Conservation (phyloP, 2,329 filamentous ascomycete species). For the Neoascochyta sp. region DNA sequence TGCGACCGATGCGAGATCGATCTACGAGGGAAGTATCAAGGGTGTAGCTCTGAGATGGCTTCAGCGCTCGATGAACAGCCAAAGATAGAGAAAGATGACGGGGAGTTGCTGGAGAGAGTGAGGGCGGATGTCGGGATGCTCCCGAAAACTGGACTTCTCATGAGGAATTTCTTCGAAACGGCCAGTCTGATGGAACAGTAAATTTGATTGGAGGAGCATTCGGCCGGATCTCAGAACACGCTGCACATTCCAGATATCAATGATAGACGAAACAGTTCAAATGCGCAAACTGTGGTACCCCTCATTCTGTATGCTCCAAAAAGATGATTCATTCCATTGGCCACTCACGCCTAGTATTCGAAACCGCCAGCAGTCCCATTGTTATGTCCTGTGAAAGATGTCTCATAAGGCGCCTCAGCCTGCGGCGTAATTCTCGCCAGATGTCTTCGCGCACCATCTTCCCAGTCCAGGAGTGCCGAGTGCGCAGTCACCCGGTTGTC, state of each 20-base stretch:
- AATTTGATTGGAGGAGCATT: too few relatives aligned
- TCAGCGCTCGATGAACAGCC: conserved; percentile 11
- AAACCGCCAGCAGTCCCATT: conserved; percentile 11
- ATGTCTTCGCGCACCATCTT: conserved; percentile 72
- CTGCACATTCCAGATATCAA: too few relatives aligned
- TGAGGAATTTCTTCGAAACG: too few relatives aligned
- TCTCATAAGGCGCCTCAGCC: conserved; percentile 74
- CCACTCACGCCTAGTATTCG: conserved; percentile 13
- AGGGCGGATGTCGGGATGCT: conserved; percentile 31
- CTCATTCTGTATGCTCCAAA: too few relatives aligned
- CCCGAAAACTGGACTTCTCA: conserved; percentile 15
- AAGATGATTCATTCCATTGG: too few relatives aligned
- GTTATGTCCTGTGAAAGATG: conserved; percentile 38
- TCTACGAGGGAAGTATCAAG: conserved; percentile 6
- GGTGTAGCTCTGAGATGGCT: conserved; percentile 11
- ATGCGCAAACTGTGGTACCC: too few relatives aligned
- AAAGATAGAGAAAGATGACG: conserved; percentile 16
- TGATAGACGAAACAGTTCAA: too few relatives aligned
- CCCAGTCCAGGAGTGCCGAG: conserved; percentile 78
- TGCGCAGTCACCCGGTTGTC: conserved; percentile 79
- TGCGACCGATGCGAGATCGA: conserved; percentile 17
- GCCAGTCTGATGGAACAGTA: too few relatives aligned
- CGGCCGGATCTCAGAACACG: too few relatives aligned
- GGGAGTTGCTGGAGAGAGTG: conserved; percentile 1
- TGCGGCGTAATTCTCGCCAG: conserved; percentile 79